These are phyloP conservation scores for Apiotrichum siamense DNA, from an alignment of 1,284 basidiomycete species.

Conservation along the genomic window DNA sequence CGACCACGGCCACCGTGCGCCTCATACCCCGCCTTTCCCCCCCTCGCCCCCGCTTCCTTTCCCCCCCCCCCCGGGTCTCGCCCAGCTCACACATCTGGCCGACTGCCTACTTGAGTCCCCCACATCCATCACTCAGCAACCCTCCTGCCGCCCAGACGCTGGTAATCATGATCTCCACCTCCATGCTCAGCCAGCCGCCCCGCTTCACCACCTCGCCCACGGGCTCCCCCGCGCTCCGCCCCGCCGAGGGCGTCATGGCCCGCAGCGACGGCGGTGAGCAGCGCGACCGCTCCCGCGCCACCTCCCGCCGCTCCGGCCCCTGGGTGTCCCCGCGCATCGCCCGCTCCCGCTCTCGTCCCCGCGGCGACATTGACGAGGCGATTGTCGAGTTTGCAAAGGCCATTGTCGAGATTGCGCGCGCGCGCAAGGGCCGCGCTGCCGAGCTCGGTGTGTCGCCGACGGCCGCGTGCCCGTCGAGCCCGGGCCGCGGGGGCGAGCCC, in stretches of 20 bases:
- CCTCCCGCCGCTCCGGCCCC: slow-evolving; percentile 4
- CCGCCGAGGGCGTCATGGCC: neutral
- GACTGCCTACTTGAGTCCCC: too few relatives aligned
- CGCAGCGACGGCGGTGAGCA: too few relatives aligned
- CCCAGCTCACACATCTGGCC: too few relatives aligned
- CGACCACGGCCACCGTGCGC: too few relatives aligned
- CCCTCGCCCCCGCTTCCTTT: too few relatives aligned
- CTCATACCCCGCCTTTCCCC: too few relatives aligned
- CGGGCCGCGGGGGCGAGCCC: slow-evolving; percentile 22
- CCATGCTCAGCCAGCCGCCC: neutral
- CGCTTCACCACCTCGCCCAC: neutral
- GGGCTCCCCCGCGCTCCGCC: neutral
- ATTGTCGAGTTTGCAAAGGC: slow-evolving; percentile 8
- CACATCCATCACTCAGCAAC: too few relatives aligned
- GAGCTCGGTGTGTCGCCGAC: slow-evolving; percentile 5
- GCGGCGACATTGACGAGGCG: slow-evolving; percentile 8
- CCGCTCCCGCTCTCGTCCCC: slow-evolving; percentile 14
- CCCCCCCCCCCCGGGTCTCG: too few relatives aligned
- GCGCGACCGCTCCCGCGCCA: neutral
- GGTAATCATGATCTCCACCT: neutral
- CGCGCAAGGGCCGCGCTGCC: slow-evolving; percentile 11
- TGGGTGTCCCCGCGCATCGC: slow-evolving; percentile 14
- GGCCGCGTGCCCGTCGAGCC: neutral
- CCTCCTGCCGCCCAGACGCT: too few relatives aligned
- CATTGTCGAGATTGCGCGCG: slow-evolving; percentile 2